phyloP scores from a whole-genome alignment of 805 yeast genomes.

The Hermanozyma aechmeae region DNA sequence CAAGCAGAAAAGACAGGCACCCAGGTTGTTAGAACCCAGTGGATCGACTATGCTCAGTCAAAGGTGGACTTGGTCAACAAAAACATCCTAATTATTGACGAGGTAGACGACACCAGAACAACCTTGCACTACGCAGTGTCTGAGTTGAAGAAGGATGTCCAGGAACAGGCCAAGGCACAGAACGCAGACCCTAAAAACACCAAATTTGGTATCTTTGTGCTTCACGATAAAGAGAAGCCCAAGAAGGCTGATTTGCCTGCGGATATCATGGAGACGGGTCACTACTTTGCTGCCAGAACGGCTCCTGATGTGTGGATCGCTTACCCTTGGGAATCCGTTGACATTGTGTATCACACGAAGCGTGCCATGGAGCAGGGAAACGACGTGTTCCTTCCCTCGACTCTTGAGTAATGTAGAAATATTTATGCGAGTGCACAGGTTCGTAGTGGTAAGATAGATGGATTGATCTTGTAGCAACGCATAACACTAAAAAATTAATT shows the following conservation, averaged over 20 bases:
- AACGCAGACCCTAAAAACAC: conserved; percentile 56
- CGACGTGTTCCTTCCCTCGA: conserved; percentile 41
- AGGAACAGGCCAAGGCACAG: conserved; percentile 47
- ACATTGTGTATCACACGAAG: conserved; percentile 69
- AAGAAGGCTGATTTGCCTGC: conserved; percentile 68
- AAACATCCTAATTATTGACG: conserved; percentile 75
- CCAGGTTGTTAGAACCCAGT: conserved; percentile 76
- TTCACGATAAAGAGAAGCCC: conserved; percentile 76
- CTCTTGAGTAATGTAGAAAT: too few relatives aligned
- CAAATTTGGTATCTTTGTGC: conserved; percentile 65
- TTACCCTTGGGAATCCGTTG: conserved; percentile 84
- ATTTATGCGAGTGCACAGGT: too few relatives aligned
- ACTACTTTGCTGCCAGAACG: conserved; percentile 65
- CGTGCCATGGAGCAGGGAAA: conserved; percentile 61
- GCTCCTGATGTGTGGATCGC: conserved; percentile 80
- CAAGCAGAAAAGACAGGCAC: conserved; percentile 11
- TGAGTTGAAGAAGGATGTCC: conserved; percentile 60
- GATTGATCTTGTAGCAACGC: too few relatives aligned
- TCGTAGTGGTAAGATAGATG: too few relatives aligned
- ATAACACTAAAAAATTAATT: too few relatives aligned
- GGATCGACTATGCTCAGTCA: conserved; percentile 79
- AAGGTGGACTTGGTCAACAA: conserved; percentile 54
- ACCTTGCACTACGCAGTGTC: conserved; percentile 77
- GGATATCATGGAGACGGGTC: conserved; percentile 51
- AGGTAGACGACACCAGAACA: conserved; percentile 88